A percentile compares a stretch with the other conserved stretches of the same genome.
These are phyloP conservation scores for Fagopyrum esculentum DNA, from an alignment of 148 eudicot species.

Conservation along the genomic window DNA sequence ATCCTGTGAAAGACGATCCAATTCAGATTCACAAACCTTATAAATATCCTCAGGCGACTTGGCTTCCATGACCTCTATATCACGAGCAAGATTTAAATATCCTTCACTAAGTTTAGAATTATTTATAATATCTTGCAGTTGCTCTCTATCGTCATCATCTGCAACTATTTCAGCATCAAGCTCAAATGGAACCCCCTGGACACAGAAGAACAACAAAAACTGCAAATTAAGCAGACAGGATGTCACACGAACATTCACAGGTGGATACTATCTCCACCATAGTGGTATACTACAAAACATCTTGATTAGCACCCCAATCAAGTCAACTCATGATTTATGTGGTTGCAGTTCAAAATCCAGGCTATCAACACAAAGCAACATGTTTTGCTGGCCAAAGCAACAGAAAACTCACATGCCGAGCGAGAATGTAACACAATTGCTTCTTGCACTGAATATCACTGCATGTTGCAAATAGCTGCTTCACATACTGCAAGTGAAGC, in stretches of 20 bases:
- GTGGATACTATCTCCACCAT: neutral
- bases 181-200: constrained; percentile 71
- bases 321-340: neutral
- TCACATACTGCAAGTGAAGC: constrained; percentile 57
- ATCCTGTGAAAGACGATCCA: neutral
- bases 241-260: neutral
- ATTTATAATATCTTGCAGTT: constrained; percentile 67
- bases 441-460: constrained; percentile 49
- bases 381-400: constrained; percentile 5
- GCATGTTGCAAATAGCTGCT: constrained; percentile 58
- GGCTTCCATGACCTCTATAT: constrained; percentile 98
- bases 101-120: constrained; percentile 82
- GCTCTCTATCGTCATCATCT: constrained; percentile 63
- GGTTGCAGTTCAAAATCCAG: neutral
- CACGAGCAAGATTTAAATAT: constrained; percentile 91
- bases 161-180: constrained; percentile 61
- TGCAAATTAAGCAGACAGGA: neutral
- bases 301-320: neutral
- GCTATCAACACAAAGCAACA: neutral
- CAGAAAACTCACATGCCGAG: constrained; percentile 69
- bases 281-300: neutral
- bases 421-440: constrained; percentile 88
- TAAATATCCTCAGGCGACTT: constrained; percentile 93
- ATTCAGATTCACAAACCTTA: constrained; percentile 40
- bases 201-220: neutral